Evolutionary conservation across 2,329 filamentous ascomycete genomes (phyloP).

Genomic region (Fusarium sororula): DNA sequence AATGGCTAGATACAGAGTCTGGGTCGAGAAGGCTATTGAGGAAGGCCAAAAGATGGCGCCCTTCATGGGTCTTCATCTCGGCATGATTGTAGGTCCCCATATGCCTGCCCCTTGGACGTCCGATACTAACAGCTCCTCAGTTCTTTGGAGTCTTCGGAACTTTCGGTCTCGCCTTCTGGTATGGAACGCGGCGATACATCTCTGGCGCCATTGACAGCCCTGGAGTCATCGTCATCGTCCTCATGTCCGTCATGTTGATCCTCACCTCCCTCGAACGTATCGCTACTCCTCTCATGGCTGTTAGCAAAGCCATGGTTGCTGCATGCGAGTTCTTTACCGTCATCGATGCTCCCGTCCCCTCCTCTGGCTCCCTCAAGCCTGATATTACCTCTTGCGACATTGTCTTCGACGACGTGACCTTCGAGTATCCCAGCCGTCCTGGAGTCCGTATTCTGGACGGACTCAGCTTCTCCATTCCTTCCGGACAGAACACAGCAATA

Average conservation of each 20-base stretch:
- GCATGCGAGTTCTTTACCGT: constrained; percentile 44
- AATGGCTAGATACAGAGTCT: constrained; percentile 49
- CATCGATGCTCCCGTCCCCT: constrained; percentile 41
- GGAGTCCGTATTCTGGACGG: constrained; percentile 48
- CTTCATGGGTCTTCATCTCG: constrained; percentile 22
- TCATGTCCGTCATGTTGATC: constrained; percentile 52
- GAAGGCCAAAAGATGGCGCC: constrained; percentile 48
- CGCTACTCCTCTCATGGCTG: constrained; percentile 52
- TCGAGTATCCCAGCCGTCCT: constrained; percentile 36
- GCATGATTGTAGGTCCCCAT: constrained; percentile 14
- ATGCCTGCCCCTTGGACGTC: not conserved
- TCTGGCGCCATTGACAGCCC: constrained; percentile 47
- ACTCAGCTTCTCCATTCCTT: constrained; percentile 62
- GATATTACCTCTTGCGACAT: constrained; percentile 49
- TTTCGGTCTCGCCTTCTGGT: constrained; percentile 56
- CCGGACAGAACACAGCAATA: constrained; percentile 72
- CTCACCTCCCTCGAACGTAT: constrained; percentile 48
- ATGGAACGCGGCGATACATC: constrained; percentile 50
- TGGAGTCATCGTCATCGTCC: constrained; percentile 50
- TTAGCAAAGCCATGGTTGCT: constrained; percentile 43
- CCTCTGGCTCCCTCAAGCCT: constrained; percentile 34
- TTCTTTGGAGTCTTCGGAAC: constrained; percentile 48
- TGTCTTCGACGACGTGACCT: constrained; percentile 53
- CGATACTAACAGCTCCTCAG: constrained; percentile 11
- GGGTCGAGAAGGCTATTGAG: constrained; percentile 49